Evolutionary conservation across 177 flowering plant genomes (phyloP), one percentile per base, ranked within the genome.

Genomic region (Vitis hybrid): DNA sequence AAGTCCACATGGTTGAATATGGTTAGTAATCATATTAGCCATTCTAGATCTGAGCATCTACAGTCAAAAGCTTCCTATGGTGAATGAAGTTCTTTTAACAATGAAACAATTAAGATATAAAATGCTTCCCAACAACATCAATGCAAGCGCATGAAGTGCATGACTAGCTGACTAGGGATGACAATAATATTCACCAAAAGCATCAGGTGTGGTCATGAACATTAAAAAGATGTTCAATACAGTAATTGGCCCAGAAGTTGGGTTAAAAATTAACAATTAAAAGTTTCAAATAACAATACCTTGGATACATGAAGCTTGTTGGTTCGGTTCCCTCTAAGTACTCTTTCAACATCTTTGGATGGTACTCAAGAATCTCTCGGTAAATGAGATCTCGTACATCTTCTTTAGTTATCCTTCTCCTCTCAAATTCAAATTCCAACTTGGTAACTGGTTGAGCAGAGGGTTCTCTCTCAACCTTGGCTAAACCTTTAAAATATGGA

Each of bases 341-440:
- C 68, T 95, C 98, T 72, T 91, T 91, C 82, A 95, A 78, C 93
- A 95, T 90, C 80, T 88, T 81, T 10, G 99, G 99, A 81, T 95
- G 99, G 78, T 95, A 95, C 81, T 95, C 97, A 60, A 95, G 92
- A 72, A 79, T 93, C 77, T 93, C 99, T 64, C 96, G 78, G 67
- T 93, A 95, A 32, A 95, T 93, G 59, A 93, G 88, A 78, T 95
- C 99, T 32, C 96, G 76, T 15, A 95, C 94, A 80, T 95, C 99
- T 72, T 93, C 99, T 72, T 95, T 95, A 4, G 91, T 91, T 67
- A 95, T 81, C 81, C 97, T 91, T 57, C 98, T 80, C 56, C 99
- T 86, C 86, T 94, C 99, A 81, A 94, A 94, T 73, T 94, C 99
- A 78, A 94, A 94, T 74, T 94, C 99, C 97, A 94, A 84, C 77